These are phyloP conservation scores for Erodium moschatum DNA, from an alignment of 441 rosid genomes.

Conservation along the genomic window DNA sequence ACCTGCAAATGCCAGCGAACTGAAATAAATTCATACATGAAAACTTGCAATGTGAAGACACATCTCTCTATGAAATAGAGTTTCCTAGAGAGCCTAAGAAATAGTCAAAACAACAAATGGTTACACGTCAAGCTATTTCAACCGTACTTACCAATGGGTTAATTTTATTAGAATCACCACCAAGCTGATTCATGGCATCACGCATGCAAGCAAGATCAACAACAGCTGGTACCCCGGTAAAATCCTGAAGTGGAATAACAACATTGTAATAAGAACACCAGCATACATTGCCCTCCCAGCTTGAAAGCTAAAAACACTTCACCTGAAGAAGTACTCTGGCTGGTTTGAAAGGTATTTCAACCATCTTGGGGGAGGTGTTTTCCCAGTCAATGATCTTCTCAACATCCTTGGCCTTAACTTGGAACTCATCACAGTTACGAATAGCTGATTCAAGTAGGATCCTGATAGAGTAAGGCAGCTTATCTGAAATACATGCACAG, in stretches of 20 bases:
- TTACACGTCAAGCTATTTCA: not conserved
- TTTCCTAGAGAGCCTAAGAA: not conserved
- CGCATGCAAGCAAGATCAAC: conserved; percentile 70
- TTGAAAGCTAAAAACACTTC: not conserved
- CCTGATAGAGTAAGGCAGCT: conserved; percentile 50
- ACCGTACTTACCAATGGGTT: conserved; percentile 42
- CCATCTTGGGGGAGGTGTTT: conserved; percentile 49
- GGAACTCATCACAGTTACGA: conserved; percentile 61
- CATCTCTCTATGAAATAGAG: conserved; percentile 6
- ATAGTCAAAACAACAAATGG: not conserved
- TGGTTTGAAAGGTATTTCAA: conserved; percentile 63
- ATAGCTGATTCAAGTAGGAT: conserved; percentile 62
- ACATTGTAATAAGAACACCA: not conserved
- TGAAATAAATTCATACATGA: not conserved
- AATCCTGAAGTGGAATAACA: conserved; percentile 35
- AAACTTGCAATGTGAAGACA: conserved; percentile 10
- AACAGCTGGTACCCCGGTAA: conserved; percentile 67
- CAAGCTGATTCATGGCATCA: conserved; percentile 61
- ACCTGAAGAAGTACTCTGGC: conserved; percentile 68
- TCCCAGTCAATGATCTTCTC: conserved; percentile 62
- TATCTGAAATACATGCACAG: conserved; percentile 35
- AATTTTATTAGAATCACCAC: conserved; percentile 48
- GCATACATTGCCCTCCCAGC: not conserved
- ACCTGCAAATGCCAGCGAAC: conserved; percentile 32
- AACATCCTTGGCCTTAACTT: conserved; percentile 54